These are phyloP conservation scores for Suillus hirtellus DNA, from an alignment of 768 basidiomycete genomes.

Conservation along the genomic window DNA sequence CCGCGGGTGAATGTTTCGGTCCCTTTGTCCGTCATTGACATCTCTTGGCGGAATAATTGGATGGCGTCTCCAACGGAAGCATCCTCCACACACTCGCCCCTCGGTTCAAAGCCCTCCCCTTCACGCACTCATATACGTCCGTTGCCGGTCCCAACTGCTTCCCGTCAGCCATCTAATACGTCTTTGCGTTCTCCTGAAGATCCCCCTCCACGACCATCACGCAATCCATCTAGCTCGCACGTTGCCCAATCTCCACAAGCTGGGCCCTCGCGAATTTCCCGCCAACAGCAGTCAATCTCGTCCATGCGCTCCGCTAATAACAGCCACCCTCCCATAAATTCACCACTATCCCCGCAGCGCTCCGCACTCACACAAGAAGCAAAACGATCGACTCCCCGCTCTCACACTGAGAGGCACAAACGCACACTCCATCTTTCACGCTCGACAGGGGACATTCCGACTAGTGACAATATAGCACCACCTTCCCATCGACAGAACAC, in stretches of 20 bases:
- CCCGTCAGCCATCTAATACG: constrained; percentile 9
- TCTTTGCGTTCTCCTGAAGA: constrained; percentile 7
- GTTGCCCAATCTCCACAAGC: background rate
- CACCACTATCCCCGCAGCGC: background rate
- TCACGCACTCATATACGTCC: background rate
- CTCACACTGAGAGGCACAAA: constrained; percentile 17
- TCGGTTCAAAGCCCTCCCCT: constrained; percentile 3
- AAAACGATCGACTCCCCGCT: background rate
- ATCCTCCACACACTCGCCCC: constrained; percentile 2
- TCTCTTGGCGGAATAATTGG: constrained; percentile 10
- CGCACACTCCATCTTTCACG: constrained; percentile 20
- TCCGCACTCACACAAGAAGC: background rate
- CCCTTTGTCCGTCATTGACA: constrained; percentile 6
- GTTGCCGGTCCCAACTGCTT: background rate
- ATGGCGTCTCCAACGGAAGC: constrained; percentile 6
- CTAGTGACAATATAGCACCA: constrained; percentile 1
- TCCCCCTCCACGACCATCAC: constrained; percentile 6
- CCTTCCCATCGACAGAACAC: background rate
- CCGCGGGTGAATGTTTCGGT: constrained; percentile 1
- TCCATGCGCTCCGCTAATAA: constrained; percentile 4
- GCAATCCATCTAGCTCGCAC: background rate
- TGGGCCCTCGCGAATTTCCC: constrained; percentile 5
- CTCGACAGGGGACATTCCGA: constrained; percentile 26
- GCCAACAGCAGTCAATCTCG: constrained; percentile 8
- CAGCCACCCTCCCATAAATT: background rate